These are phyloP conservation scores for Wickerhamomyces sp. DNA, from an alignment of 1,139 yeast genomes.

Conservation along the genomic window DNA sequence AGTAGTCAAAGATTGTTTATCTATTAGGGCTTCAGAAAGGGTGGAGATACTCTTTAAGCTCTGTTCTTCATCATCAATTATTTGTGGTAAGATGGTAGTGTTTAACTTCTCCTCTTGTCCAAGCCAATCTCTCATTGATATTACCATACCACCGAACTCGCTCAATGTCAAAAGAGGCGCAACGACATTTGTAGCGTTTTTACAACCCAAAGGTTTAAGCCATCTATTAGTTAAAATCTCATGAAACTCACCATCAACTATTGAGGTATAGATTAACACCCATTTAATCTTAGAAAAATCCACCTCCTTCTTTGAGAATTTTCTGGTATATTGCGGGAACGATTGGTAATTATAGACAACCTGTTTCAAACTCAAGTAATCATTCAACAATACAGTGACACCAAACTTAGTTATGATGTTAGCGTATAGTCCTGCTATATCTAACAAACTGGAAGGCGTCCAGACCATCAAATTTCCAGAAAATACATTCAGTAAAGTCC, in stretches of 20 bases:
- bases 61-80: constrained; percentile 25
- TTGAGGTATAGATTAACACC: constrained; percentile 88
- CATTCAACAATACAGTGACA: constrained; percentile 75
- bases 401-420: constrained; percentile 65
- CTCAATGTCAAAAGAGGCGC: constrained; percentile 87
- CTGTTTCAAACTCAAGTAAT: constrained; percentile 85
- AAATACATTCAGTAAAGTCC: constrained; percentile 75
- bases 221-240: constrained; percentile 89
- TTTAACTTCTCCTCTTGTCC: constrained; percentile 64
- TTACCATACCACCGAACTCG: constrained; percentile 96
- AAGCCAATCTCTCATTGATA: constrained; percentile 88
- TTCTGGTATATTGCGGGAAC: constrained; percentile 81
- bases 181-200: constrained; percentile 68
- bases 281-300: constrained; percentile 79
- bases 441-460: constrained; percentile 74
- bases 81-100: constrained; percentile 32
- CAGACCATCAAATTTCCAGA: constrained; percentile 81
- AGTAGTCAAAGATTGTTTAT: constrained; percentile 73
- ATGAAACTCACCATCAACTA: constrained; percentile 91
- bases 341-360: constrained; percentile 93
- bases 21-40: constrained; percentile 67
- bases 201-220: constrained; percentile 86
- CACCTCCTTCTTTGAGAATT: constrained; percentile 70
- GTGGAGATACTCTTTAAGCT: constrained; percentile 23
- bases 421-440: constrained; percentile 85